phyloP scores from a whole-genome alignment of 164 flowering plant genomes.

The Aristolochia contorta region DNA sequence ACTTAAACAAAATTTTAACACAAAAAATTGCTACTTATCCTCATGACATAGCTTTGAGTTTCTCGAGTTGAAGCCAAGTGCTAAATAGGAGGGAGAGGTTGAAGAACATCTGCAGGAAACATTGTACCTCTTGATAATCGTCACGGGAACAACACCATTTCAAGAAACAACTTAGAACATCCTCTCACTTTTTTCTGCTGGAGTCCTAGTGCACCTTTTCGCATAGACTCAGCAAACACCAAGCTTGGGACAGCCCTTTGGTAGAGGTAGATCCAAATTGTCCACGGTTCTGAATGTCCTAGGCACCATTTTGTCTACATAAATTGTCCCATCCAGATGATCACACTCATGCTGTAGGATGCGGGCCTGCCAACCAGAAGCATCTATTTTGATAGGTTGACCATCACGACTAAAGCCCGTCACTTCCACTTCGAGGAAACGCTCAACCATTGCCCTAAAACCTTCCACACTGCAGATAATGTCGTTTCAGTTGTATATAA shows the following conservation, averaged over 20 bases:
- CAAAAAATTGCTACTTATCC: too few species aligned
- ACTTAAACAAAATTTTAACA: too few species aligned
- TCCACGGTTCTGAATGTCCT: constrained; percentile 71
- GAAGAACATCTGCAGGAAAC: too few species aligned
- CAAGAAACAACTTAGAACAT: too few species aligned
- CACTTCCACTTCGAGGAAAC: constrained; percentile 70
- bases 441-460: constrained; percentile 78
- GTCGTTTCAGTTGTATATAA: neutral
- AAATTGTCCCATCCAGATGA: constrained; percentile 83
- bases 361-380: constrained; percentile 93
- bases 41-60: too few species aligned
- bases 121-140: too few species aligned
- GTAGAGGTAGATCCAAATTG: constrained; percentile 80
- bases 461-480: constrained; percentile 68
- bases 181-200: too few species aligned
- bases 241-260: constrained; percentile 60
- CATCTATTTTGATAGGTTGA: constrained; percentile 52
- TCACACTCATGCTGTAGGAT: constrained; percentile 92
- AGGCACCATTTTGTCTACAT: constrained; percentile 78
- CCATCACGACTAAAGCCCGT: constrained; percentile 71
- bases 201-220: too few species aligned
- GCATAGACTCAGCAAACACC: constrained; percentile 30
- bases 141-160: too few species aligned
- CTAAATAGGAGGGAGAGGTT: too few species aligned
- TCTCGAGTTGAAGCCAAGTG: too few species aligned